Evolutionary conservation across 169 alveolate species (phyloP), one percentile per base, ranked within the genome.

Genomic region (Plasmodium gaboni): DNA sequence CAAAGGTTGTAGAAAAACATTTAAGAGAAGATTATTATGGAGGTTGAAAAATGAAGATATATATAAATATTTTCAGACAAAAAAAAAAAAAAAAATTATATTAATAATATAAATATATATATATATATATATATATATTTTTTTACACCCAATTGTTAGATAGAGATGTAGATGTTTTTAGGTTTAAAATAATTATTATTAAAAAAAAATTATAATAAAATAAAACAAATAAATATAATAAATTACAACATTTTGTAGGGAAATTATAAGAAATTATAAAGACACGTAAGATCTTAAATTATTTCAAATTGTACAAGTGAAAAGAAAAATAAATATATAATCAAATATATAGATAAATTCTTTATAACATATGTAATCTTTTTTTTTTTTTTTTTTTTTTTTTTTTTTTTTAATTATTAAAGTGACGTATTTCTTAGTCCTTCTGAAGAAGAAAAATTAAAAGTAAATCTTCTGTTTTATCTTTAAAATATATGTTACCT

Each of bases 21-120:
- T 69, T 78, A 19, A n/a, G 67, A 53, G 89, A 78, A 38, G 89
- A 78, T 22, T 78, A 64, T 57, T 78, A 64, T 57, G 89, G 89
- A 78, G 89, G 89, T 78, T 17, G 12, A 42, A 12, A 73, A 55
- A 57, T 26, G 42, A 53, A 42, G 32, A 26, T 26, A 26, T 2
- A 50, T 12, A 50, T 50, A 50, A 50, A 50, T 50, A 50, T 12
- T 50, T 50, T 50, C 32, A 26, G 1, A 26, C 4, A 26, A 26
- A 26, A 26, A 26, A 19, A 19, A 19, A 19, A 9, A 15, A 61
- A 61, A 12, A 61, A 10, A 61, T 22, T 17, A 61, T 22, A 59
- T 59, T n/a, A n/a, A 17, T 15, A 15, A n/a, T 8, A 64, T 10
- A n/a, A 5, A 50, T 22, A 7, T 64, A 32, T 32, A 64, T 10